A percentile compares a stretch with the other conserved stretches of the same genome.
Evolutionary conservation across 2,329 filamentous ascomycete genomes (phyloP).

Genomic region (Leptographium procerum): DNA sequence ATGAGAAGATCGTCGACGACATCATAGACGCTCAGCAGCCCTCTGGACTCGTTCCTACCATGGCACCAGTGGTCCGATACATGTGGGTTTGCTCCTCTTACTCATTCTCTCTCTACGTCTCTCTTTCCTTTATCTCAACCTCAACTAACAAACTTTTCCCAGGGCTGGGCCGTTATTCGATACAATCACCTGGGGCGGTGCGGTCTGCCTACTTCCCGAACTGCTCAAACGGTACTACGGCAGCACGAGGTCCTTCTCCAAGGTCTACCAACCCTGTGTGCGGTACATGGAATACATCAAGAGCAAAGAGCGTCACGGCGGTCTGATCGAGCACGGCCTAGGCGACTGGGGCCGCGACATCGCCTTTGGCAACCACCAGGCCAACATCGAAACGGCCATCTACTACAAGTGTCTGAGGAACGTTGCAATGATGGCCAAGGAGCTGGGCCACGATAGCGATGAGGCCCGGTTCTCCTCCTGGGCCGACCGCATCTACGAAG

Average conservation of each 20-base stretch:
- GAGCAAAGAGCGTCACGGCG: neutral
- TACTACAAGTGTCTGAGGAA: neutral
- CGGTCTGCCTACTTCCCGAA: neutral
- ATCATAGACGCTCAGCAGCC: neutral
- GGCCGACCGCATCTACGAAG: neutral
- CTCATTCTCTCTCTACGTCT: neutral
- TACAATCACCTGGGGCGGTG: neutral
- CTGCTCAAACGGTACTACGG: neutral
- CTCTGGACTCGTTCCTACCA: neutral
- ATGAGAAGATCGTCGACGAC: neutral
- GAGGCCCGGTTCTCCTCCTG: neutral
- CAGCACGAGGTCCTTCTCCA: neutral
- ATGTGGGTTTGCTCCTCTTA: neutral
- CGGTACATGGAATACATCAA: neutral
- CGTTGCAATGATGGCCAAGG: neutral
- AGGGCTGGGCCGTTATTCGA: neutral
- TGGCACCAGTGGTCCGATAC: neutral
- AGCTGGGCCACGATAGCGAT: neutral
- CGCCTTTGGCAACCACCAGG: neutral
- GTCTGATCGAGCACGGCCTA: neutral
- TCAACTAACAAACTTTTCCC: neutral
- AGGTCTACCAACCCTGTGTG: neutral
- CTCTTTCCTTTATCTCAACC: neutral
- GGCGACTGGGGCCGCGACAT: neutral
- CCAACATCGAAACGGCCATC: neutral